Evolutionary conservation across 129 eudicot species (phyloP), one percentile per base, ranked within the genome.

Genomic region (Centella asiatica): DNA sequence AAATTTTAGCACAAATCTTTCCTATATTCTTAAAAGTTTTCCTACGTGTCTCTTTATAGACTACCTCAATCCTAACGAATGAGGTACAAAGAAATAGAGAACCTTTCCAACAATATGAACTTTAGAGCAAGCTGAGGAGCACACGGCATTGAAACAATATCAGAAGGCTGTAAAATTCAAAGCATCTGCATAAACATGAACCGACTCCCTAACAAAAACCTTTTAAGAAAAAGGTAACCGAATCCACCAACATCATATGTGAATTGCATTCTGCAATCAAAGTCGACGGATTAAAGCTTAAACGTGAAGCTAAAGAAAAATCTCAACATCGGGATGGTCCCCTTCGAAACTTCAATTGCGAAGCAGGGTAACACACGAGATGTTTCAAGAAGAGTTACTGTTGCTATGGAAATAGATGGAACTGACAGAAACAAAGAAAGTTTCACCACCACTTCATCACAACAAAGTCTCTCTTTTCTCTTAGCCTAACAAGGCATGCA

Each of bases 211-310:
- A 54, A 3, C 58, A 24, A 42, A 4, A 23, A 14, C 3, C 50
- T n/a, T n/a, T n/a, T n/a, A 15, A 25, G 12, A 14, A 14, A 7
- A 34, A 18, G 8, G 45, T 34, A 50, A 18, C 37, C 18, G 23
- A 15, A 52, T 7, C 27, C n/a, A 40, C 45, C 64, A 71, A 64
- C 74, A 45, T 64, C 48, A 65, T 63, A 20, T 26, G 27, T 25
- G 39, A 76, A 78, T 55, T 74, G 80, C 78, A 63, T 19, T n/a
- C 61, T 68, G 74, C 77, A 66, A 74, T 60, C 74, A 28, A 51
- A 20, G 64, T n/a, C n/a, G 40, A 72, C 34, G 29, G 50, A 59
- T 52, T 55, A 22, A 44, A 63, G 57, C n/a, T 39, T 11, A 18
- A 6, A 31, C 0, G 0, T 0, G 9, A 20, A 32, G 17, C 0